Conservation (phyloP, 2,329 filamentous ascomycete genomes). For the Plectosphaerella cucumerina region DNA sequence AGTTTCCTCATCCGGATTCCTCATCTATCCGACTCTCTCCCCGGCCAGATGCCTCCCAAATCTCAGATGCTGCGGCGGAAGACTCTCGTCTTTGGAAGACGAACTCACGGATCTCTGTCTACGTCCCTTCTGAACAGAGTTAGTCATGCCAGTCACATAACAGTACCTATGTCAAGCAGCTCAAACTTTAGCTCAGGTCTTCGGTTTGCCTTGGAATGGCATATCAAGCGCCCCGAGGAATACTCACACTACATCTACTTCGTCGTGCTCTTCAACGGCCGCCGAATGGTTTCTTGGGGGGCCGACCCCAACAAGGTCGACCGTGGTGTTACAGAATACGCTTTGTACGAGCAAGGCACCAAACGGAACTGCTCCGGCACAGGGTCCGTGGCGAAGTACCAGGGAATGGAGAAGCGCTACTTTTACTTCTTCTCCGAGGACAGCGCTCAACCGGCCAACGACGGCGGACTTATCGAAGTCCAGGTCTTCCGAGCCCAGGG, state of each 20-base stretch:
- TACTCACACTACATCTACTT: constrained; percentile 44
- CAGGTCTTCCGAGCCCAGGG: constrained; percentile 48
- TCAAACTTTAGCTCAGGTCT: constrained; percentile 30
- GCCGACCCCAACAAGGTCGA: constrained; percentile 30
- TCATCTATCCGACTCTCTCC: constrained; percentile 34
- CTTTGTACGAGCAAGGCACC: constrained; percentile 44
- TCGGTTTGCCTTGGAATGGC: constrained; percentile 50
- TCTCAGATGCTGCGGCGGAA: not conserved
- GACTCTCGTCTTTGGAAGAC: constrained; percentile 24
- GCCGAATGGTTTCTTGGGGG: constrained; percentile 48
- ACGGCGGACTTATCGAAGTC: constrained; percentile 53
- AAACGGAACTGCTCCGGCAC: constrained; percentile 35
- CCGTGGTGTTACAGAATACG: constrained; percentile 36
- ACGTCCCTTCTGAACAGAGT: constrained; percentile 53
- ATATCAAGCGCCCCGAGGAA: constrained; percentile 27
- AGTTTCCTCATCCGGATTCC: constrained; percentile 52
- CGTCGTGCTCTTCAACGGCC: constrained; percentile 51
- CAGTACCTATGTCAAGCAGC: not conserved
- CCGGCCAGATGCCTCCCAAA: constrained; percentile 8
- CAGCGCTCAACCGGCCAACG: constrained; percentile 32
- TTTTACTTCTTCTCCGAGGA: constrained; percentile 40
- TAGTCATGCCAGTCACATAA: constrained; percentile 7
- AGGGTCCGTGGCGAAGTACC: constrained; percentile 23
- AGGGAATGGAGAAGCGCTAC: constrained; percentile 43
- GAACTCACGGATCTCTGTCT: constrained; percentile 46